These are phyloP conservation scores for Cocos nucifera DNA, from an alignment of 176 grass and related monocot genomes.

Conservation along the genomic window DNA sequence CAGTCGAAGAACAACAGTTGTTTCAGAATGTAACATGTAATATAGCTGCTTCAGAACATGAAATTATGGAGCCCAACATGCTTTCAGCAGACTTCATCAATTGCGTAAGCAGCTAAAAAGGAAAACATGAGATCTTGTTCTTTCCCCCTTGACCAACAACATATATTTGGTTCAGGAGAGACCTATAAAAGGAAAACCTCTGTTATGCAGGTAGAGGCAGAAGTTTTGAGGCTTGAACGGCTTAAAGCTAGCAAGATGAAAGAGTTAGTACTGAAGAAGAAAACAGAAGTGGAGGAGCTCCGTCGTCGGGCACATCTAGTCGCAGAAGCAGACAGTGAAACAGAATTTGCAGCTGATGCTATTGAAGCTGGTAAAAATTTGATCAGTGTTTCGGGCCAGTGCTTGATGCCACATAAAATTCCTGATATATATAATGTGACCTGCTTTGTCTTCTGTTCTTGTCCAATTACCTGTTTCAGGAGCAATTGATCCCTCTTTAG, in stretches of 20 bases:
- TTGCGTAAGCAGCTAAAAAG: constrained; percentile 35
- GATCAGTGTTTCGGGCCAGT: too few relatives aligned
- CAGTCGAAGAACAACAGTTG: constrained; percentile 72
- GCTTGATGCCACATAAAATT: too few relatives aligned
- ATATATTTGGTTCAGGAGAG: too few relatives aligned
- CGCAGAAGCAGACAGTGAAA: constrained; percentile 43
- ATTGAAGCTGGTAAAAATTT: constrained; percentile 62
- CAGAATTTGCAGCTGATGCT: constrained; percentile 56
- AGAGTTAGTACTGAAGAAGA: constrained; percentile 84
- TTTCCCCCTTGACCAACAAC: neutral
- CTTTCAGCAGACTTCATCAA: constrained; percentile 61
- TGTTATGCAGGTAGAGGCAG: constrained; percentile 59
- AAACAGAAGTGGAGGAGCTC: constrained; percentile 65
- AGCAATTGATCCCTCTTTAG: constrained; percentile 50
- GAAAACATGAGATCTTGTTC: neutral
- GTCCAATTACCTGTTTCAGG: constrained; percentile 31
- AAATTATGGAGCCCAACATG: constrained; percentile 64
- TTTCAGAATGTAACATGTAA: constrained; percentile 77
- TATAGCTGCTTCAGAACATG: constrained; percentile 66
- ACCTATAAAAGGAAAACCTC: too few relatives aligned
- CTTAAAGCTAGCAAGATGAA: constrained; percentile 83
- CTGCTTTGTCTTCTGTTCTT: too few relatives aligned
- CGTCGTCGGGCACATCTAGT: constrained; percentile 49
- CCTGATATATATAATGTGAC: too few relatives aligned
- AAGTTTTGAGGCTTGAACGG: constrained; percentile 76